Percentiles rank a stretch among this genome's conserved stretches.
These are phyloP conservation scores for Naganishia sp. DNA, from an alignment of 1,284 basidiomycete species.

Conservation along the genomic window DNA sequence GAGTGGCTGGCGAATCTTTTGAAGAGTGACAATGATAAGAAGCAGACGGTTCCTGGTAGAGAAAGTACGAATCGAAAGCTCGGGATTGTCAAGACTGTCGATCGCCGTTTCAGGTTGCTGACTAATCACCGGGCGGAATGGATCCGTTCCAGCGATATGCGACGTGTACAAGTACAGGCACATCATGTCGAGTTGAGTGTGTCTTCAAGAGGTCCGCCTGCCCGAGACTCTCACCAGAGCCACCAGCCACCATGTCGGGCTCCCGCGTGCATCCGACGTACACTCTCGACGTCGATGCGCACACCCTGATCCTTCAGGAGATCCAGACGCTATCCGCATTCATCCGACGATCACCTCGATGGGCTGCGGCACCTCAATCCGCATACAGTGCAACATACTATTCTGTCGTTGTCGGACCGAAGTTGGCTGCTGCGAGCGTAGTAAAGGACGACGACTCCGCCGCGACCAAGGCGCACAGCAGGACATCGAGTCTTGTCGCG, in stretches of 20 bases:
- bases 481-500: slow-evolving; percentile 17
- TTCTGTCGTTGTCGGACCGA: slow-evolving; percentile 15
- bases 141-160: neutral
- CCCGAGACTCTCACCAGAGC: neutral
- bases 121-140: slow-evolving; percentile 1
- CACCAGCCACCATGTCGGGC: slow-evolving; percentile 7
- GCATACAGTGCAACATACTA: slow-evolving; percentile 36
- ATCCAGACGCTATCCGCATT: slow-evolving; percentile 87
- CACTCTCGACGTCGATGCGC: slow-evolving; percentile 27
- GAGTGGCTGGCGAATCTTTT: neutral
- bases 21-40: too few relatives aligned
- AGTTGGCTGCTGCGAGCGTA: slow-evolving; percentile 3
- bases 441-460: slow-evolving; percentile 41
- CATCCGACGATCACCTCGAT: slow-evolving; percentile 97
- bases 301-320: slow-evolving; percentile 58
- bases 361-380: slow-evolving; percentile 63
- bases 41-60: neutral
- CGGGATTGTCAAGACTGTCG: neutral
- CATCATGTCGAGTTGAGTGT: neutral
- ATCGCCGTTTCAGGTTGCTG: slow-evolving; percentile 5
- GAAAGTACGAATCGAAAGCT: slow-evolving; percentile 7
- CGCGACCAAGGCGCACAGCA: slow-evolving; percentile 39
- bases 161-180: neutral
- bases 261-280: slow-evolving; percentile 11
- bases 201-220: too few relatives aligned